These are phyloP conservation scores for Cucumis cinereus DNA, from an alignment of 306 rosid species.

Conservation along the genomic window DNA sequence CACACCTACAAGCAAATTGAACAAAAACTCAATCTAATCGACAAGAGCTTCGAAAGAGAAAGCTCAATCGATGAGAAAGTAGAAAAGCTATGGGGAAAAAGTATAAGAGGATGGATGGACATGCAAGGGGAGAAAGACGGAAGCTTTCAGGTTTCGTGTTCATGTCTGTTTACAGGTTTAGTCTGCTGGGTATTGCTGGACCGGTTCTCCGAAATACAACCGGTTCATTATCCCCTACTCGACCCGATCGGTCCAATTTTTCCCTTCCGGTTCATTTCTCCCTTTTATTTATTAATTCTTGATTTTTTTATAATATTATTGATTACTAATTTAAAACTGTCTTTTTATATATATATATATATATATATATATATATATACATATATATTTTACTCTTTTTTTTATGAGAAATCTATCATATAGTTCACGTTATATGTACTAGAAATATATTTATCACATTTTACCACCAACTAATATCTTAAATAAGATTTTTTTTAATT, in stretches of 20 bases:
- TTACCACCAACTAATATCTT: too few relatives aligned
- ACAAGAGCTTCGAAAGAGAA: background rate
- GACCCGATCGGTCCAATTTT: background rate
- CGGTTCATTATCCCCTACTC: background rate
- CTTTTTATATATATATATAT: too few relatives aligned
- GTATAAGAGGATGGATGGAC: background rate
- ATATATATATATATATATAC: too few relatives aligned
- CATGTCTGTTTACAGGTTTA: slow-evolving; percentile 3
- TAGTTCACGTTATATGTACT: too few relatives aligned
- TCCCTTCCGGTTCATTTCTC: too few relatives aligned
- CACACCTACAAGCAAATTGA: background rate
- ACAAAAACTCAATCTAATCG: background rate
- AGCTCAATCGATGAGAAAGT: background rate
- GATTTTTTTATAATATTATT: too few relatives aligned
- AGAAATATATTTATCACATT: too few relatives aligned
- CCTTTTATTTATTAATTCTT: too few relatives aligned
- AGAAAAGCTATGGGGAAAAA: background rate
- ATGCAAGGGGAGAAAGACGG: background rate
- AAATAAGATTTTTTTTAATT: too few relatives aligned
- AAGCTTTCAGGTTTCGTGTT: slow-evolving; percentile 2
- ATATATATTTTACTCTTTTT: too few relatives aligned
- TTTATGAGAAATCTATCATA: too few relatives aligned
- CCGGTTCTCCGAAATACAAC: background rate
- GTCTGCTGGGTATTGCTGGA: background rate
- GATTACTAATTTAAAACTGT: too few relatives aligned